These are phyloP conservation scores for Dovyalis caffra DNA, from an alignment of 345 rosid species.

Conservation along the genomic window DNA sequence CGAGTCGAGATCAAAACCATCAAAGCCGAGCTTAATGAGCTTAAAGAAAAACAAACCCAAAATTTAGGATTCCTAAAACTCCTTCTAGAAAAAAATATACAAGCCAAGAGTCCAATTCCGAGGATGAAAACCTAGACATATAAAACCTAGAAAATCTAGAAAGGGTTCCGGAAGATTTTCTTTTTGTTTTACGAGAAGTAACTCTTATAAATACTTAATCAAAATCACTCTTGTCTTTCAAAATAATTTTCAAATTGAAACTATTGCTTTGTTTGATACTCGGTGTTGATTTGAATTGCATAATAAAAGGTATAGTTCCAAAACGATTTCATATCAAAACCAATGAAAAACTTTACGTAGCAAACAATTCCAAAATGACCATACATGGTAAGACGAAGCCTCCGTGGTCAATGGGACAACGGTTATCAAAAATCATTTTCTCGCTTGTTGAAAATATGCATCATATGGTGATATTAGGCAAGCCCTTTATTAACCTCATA, in stretches of 20 bases:
- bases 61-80: no score
- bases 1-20: no score
- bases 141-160: no score
- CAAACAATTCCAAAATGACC: background rate
- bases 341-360: background rate
- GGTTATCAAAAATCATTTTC: no score
- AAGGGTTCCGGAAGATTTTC: background rate
- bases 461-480: background rate
- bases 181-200: background rate
- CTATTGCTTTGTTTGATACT: background rate
- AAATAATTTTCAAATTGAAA: background rate
- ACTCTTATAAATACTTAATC: background rate
- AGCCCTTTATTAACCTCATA: background rate
- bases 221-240: background rate
- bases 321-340: background rate
- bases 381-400: background rate
- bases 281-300: background rate
- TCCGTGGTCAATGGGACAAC: background rate
- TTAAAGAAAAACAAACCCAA: no score
- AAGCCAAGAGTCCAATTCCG: no score
- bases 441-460: background rate
- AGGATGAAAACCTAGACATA: no score
- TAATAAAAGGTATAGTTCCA: background rate
- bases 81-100: no score
- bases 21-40: no score